Evolutionary conservation across 2,329 filamentous ascomycete genomes (phyloP), one percentile per base, ranked within the genome.

Genomic region (Endocalyx cinctus): DNA sequence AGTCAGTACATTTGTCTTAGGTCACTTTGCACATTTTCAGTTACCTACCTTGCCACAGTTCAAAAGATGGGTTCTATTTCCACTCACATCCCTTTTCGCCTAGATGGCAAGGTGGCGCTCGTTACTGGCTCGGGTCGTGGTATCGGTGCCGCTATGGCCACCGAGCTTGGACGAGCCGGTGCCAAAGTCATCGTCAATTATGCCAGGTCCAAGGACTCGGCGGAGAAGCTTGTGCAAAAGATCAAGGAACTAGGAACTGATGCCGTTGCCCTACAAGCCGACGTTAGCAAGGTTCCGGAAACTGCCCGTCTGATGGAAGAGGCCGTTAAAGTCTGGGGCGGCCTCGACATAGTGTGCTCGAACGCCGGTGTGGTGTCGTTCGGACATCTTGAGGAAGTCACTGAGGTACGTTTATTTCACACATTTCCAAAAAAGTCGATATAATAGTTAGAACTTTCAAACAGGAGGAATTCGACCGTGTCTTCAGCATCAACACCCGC

Each of bases 331-430:
- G 64, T 73, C 55, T 81, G 75, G 50, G 75, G 74, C 54, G 66
- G 70, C 51, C 67, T 80, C 46, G 70, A 79, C 55, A 79, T 79
- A 47, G 74, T 76, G 51, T 72, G 69, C 64, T 75, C 69, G 48
- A 79, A 79, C 66, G 74, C 72, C 6, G 74, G 74, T 29, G 74
- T 74, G 31, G 74, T 77, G 53, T 66, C 60, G 39, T 78, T 75
- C 64, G 72, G 75, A 43, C 72, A 75, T 55, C 68, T 75, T 14
- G 67, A 70, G 51, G 73, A 77, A 41, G 73, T 79, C 5, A 63
- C 70, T 4, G 44, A 41, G 34, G 20, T 35, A 31, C 19, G 20
- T 19, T n/a, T n/a, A n/a, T n/a, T n/a, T n/a, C 8, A 6, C 5
- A 5, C 10, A 14, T 4, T 18, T 18, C 15, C 10, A 18, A 11